phyloP scores from a whole-genome alignment of 495 filamentous ascomycete species.

The Hypoxylon fuscum region DNA sequence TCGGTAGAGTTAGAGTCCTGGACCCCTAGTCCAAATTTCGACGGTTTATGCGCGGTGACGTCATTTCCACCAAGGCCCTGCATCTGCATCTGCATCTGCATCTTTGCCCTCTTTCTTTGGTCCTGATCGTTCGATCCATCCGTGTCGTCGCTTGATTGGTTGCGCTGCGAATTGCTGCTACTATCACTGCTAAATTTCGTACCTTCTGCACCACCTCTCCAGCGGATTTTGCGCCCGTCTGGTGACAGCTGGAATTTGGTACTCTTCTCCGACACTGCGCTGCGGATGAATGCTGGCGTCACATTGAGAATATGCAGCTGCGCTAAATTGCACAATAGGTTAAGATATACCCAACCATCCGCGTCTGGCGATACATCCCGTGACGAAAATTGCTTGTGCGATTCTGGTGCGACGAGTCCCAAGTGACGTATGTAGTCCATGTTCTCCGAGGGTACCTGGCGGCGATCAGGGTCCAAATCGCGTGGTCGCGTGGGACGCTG shows the following conservation, averaged over 20 bases:
- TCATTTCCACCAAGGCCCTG: constrained; percentile 41
- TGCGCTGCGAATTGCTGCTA: constrained; percentile 52
- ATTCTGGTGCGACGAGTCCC: constrained; percentile 64
- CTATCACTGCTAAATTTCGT: constrained; percentile 68
- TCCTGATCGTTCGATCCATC: constrained; percentile 47
- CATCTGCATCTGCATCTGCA: constrained; percentile 41
- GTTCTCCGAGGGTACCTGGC: constrained; percentile 74
- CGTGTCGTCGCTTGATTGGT: constrained; percentile 52
- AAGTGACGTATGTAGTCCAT: constrained; percentile 79
- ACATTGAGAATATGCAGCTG: constrained; percentile 83
- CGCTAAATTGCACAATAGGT: constrained; percentile 80
- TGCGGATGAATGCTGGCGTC: constrained; percentile 74
- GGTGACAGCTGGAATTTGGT: constrained; percentile 73
- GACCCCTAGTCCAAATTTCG: constrained; percentile 47
- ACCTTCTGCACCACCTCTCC: constrained; percentile 71
- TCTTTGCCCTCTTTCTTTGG: constrained; percentile 54
- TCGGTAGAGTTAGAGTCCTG: constrained; percentile 50
- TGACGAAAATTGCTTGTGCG: constrained; percentile 41
- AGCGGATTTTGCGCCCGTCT: constrained; percentile 78
- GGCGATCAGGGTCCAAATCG: constrained; percentile 74
- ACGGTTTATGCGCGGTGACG: constrained; percentile 45
- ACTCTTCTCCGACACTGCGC: constrained; percentile 71
- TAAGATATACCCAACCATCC: constrained; percentile 83
- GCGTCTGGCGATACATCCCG: constrained; percentile 60
- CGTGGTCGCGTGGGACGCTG: constrained; percentile 77